Evolutionary conservation across 306 rosid genomes (phyloP).

Genomic region (Fragaria vesca): DNA sequence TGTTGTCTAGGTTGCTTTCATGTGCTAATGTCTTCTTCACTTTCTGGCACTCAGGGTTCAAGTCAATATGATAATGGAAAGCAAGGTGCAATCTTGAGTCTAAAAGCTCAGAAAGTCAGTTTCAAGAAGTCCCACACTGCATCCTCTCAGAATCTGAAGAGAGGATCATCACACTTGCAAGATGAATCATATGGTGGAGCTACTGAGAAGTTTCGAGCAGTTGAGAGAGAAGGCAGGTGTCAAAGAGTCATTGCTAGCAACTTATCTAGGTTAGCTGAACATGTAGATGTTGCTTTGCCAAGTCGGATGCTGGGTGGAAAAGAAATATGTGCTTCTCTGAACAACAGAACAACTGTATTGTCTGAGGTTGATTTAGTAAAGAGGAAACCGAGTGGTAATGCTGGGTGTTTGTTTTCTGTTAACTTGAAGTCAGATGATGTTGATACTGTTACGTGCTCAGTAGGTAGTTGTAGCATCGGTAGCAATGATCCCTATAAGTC

Average conservation of each 20-base stretch:
- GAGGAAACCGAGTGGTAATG: constrained; percentile 46
- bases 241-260: constrained; percentile 42
- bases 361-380: constrained; percentile 39
- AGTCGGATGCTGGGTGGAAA: constrained; percentile 46
- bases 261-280: constrained; percentile 33
- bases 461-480: constrained; percentile 83
- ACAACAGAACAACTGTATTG: constrained; percentile 38
- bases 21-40: constrained; percentile 23
- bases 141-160: constrained; percentile 52
- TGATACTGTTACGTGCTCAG: constrained; percentile 61
- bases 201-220: constrained; percentile 53
- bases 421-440: constrained; percentile 48
- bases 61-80: constrained; percentile 43
- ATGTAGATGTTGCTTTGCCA: constrained; percentile 48
- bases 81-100: constrained; percentile 24
- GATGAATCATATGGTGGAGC: constrained; percentile 51
- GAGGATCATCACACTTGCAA: constrained; percentile 44
- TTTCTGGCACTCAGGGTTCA: constrained; percentile 52
- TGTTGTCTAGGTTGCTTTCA: constrained; percentile 12
- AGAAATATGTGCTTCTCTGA: constrained; percentile 36
- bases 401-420: constrained; percentile 45
- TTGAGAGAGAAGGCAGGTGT: constrained; percentile 50
- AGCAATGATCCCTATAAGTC: constrained; percentile 44
- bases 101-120: constrained; percentile 41
- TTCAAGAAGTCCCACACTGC: constrained; percentile 35